Percentiles rank a stretch among this genome's conserved stretches.
Evolutionary conservation across 805 yeast genomes (phyloP).

Genomic region (Zygoascus flipseniorum): DNA sequence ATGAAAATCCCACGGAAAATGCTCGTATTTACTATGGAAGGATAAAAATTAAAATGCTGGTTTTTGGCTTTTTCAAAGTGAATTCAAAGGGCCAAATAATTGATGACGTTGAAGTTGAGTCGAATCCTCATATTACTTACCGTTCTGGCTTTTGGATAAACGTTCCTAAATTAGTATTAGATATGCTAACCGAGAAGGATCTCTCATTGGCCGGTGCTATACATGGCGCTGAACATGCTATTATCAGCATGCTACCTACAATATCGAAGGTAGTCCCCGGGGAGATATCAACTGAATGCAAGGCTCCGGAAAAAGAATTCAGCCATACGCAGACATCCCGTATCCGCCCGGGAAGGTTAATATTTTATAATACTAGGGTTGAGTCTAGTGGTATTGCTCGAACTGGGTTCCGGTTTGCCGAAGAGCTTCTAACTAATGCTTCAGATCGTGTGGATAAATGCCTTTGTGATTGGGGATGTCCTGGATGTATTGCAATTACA

Average conservation of each 20-base stretch:
- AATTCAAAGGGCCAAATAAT: conserved; percentile 69
- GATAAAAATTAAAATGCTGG: conserved; percentile 62
- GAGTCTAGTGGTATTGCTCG: conserved; percentile 81
- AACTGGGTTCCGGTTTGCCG: conserved; percentile 72
- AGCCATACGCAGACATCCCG: conserved; percentile 64
- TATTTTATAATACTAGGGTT: conserved; percentile 78
- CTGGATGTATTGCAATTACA: conserved; percentile 77
- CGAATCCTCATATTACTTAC: conserved; percentile 64
- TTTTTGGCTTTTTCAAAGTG: conserved; percentile 88
- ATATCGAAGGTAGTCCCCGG: conserved; percentile 55
- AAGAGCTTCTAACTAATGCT: conserved; percentile 50
- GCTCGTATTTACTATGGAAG: conserved; percentile 44
- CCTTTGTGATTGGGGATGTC: conserved; percentile 57
- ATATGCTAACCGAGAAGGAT: conserved; percentile 45
- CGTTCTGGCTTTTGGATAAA: conserved; percentile 92
- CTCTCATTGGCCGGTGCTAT: conserved; percentile 80
- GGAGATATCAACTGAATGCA: conserved; percentile 88
- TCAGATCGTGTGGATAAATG: conserved; percentile 54
- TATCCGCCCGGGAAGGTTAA: conserved; percentile 76
- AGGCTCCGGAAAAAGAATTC: conserved; percentile 95
- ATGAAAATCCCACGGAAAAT: not conserved
- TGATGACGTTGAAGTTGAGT: conserved; percentile 87
- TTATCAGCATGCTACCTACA: conserved; percentile 70
- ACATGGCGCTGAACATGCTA: conserved; percentile 93
- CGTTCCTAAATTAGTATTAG: conserved; percentile 58